Evolutionary conservation across 768 basidiomycete species (phyloP), one percentile per base, ranked within the genome.

Genomic region (Neoboletus subvelutipes): DNA sequence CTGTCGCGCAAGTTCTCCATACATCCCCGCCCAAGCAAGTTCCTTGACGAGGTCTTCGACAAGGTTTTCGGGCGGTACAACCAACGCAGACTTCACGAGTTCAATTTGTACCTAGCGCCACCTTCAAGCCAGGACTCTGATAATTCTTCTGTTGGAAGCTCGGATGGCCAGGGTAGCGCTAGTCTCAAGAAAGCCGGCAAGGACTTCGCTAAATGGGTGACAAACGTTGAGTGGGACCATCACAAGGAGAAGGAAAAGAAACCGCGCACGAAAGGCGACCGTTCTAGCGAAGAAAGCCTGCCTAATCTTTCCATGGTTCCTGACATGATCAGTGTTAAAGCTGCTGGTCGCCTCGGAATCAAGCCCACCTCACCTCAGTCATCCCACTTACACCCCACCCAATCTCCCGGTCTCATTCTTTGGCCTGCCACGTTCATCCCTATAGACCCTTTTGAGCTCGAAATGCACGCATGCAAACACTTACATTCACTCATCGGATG

Each of bases 381-480:
- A 26, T 60, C 58, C 31, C 59, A 63, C 24, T 64, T 74, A n/a
- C 58, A 59, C 11, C 65, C 74, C 0, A 65, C 77, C 45, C 87
- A 88, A 66, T 84, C 84, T 2, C 79, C 85, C 7, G 88, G 89
- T 1, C 70, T 90, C 8, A 65, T 90, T 24, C 71, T 88, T 34
- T 81, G 75, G 77, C 84, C 81, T 8, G 72, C 77, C 26, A 82
- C 80, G 7, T 87, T 86, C 67, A 74, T 89, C 45, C 80, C 85
- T 1, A 73, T 86, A 61, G 54, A 76, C 1, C 77, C 87, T 24
- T 65, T 69, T 4, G 87, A 88, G 65, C 74, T 90, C 34, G 88
- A 90, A 73, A 84, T 87, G 83, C 85, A 89, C 63, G 78, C 83
- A n/a, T 85, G 83, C 72, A 87, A 84, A 71, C 78, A 85, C 64